Percentiles rank a stretch among this genome's conserved stretches.
Evolutionary conservation across 148 eudicot species (phyloP).

Genomic region (Dysphania ambrosioides): DNA sequence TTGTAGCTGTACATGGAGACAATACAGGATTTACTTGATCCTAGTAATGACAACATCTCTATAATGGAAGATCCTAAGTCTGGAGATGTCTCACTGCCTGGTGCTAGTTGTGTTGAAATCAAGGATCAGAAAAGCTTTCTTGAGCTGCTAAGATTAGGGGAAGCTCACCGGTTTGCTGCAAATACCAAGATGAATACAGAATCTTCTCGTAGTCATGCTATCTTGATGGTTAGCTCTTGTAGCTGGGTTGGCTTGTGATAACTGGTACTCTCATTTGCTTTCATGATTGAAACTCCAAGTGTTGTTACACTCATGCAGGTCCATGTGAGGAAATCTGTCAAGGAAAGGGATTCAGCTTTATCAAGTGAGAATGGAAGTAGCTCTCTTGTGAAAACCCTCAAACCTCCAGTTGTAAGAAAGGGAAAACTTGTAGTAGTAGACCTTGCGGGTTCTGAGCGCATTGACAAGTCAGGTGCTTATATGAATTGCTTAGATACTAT

Average conservation of each 20-base stretch:
- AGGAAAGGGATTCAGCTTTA: conserved; percentile 46
- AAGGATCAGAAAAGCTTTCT: conserved; percentile 70
- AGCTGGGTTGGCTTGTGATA: neutral
- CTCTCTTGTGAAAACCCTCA: conserved; percentile 45
- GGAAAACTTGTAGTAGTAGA: conserved; percentile 85
- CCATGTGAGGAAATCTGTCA: conserved; percentile 59
- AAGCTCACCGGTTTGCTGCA: conserved; percentile 91
- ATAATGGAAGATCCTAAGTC: conserved; percentile 78
- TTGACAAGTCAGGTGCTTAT: conserved; percentile 73
- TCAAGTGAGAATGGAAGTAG: conserved; percentile 51
- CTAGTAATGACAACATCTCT: conserved; percentile 72
- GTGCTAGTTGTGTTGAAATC: conserved; percentile 67
- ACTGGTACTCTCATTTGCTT: neutral
- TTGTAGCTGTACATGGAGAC: conserved; percentile 93
- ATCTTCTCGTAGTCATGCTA: conserved; percentile 95
- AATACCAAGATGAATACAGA: conserved; percentile 91
- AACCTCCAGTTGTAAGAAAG: conserved; percentile 65
- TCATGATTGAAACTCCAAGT: conserved; percentile 13
- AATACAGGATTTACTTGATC: conserved; percentile 85
- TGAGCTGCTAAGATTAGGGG: conserved; percentile 72
- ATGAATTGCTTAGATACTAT: neutral
- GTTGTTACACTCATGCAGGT: conserved; percentile 42
- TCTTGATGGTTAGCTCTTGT: conserved; percentile 56
- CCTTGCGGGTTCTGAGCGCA: conserved; percentile 95
- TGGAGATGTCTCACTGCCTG: conserved; percentile 85